phyloP scores from a whole-genome alignment of 2,329 filamentous ascomycete species.

The Fusarium camptoceras region DNA sequence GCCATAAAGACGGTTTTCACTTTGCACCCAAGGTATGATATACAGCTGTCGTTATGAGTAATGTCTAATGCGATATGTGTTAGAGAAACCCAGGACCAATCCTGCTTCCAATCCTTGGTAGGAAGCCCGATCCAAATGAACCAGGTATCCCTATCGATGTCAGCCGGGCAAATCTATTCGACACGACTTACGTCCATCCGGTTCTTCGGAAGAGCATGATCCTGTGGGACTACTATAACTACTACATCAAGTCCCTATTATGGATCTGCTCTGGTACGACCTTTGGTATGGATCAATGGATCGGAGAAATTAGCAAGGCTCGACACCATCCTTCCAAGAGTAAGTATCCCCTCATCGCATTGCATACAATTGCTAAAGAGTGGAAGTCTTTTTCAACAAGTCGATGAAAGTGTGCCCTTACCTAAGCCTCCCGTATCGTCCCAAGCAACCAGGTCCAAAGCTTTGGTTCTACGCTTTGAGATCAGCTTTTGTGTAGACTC shows the following conservation, averaged over 20 bases:
- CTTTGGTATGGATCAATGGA: background rate
- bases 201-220: background rate
- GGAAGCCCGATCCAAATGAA: background rate
- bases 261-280: background rate
- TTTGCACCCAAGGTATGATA: slow-evolving; percentile 1
- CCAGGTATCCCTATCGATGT: slow-evolving; percentile 7
- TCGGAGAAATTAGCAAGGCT: background rate
- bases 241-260: background rate
- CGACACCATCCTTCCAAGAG: slow-evolving; percentile 1
- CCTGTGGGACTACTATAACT: slow-evolving; percentile 1
- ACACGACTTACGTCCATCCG: background rate
- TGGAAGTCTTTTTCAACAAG: slow-evolving; percentile 2
- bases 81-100: background rate
- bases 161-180: slow-evolving; percentile 5
- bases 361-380: rapidly evolving
- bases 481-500: slow-evolving; percentile 3
- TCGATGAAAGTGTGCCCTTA: slow-evolving; percentile 4
- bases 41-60: rapidly evolving
- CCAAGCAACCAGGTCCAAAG: background rate
- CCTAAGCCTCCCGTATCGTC: background rate
- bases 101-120: background rate
- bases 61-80: rapidly evolving
- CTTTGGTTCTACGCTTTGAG: background rate
- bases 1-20: slow-evolving; percentile 5
- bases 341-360: background rate